Evolutionary conservation across 768 basidiomycete species (phyloP).

Genomic region (Leucosporidium scottii): DNA sequence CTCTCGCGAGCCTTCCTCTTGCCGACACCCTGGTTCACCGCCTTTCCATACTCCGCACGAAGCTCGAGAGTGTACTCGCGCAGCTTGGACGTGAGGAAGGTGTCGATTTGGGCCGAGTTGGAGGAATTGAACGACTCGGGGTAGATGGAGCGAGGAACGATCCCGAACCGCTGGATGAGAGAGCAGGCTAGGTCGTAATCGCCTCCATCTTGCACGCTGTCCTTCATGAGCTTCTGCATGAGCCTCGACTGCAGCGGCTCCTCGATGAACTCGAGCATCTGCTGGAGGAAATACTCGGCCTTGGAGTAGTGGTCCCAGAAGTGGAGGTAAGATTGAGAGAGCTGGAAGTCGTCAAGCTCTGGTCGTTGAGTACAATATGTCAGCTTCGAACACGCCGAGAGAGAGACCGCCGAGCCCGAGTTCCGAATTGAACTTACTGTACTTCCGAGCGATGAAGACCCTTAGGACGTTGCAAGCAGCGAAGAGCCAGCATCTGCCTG

Average conservation of each 20-base stretch:
- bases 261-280: neutral
- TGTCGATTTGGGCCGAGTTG: slow-evolving; percentile 63
- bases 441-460: slow-evolving; percentile 69
- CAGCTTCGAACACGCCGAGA: no score
- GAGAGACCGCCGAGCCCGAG: no score
- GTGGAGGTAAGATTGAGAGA: slow-evolving; percentile 64
- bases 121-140: slow-evolving; percentile 69
- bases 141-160: slow-evolving; percentile 60
- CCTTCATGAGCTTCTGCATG: neutral
- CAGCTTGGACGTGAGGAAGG: slow-evolving; percentile 77
- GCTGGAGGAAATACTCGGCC: neutral
- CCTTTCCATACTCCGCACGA: slow-evolving; percentile 51
- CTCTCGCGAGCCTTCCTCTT: slow-evolving; percentile 33
- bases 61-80: slow-evolving; percentile 83
- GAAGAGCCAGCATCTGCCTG: neutral
- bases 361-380: no score
- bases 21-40: slow-evolving; percentile 46
- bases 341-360: slow-evolving; percentile 75
- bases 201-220: neutral
- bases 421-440: no score
- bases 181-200: slow-evolving; percentile 77
- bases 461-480: slow-evolving; percentile 52
- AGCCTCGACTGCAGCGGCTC: neutral
- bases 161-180: slow-evolving; percentile 68
- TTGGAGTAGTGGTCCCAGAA: slow-evolving; percentile 96